Evolutionary conservation across 169 alveolate genomes (phyloP), one percentile per base, ranked within the genome.

Genomic region (Amoebophrya sp.): DNA sequence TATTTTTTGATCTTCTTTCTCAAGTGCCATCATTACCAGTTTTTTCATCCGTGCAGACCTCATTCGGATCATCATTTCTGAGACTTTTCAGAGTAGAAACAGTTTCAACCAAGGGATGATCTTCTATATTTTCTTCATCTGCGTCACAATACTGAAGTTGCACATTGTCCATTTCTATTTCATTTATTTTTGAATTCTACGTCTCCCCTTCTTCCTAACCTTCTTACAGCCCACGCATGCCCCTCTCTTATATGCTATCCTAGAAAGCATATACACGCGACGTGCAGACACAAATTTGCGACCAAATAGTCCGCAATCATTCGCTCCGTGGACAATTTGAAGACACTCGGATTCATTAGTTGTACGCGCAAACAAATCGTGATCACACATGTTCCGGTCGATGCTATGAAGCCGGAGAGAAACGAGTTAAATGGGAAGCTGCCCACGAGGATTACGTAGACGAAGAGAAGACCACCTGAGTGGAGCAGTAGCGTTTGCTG

Each of bases 321-420:
- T 12, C 83, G 2, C n/a, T 65, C 83, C 33, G n/a, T 36, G 83
- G 39, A 26, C 33, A 65, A 18, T 36, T 65, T 65, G 26, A 65
- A 65, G 39, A 36, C 1, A 12, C n/a, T 36, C 33, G 83, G 83
- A 36, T 65, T 18, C 83, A 26, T 65, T 6, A 65, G 83, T 36
- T 65, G 83, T 6, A 65, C 83, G 39, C 83, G 83, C 2, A 65
- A 18, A 65, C 83, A 65, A 29, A 65, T 36, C 26, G 83, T 65
- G 12, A 65, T 65, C 33, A 65, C 83, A 36, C 83, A 6, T 36
- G 91, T 89, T 14, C 91, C 91, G 77, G 41, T 89, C 41, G 91
- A 29, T 1, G 91, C 91, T 36, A 40, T 39, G 26, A 89, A 89
- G 65, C 91, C 91, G 10, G 91, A 89, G 65, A 89, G 91, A 39